Conservation (phyloP, 2,329 filamentous ascomycete genomes). For the Venturia carpophila region DNA sequence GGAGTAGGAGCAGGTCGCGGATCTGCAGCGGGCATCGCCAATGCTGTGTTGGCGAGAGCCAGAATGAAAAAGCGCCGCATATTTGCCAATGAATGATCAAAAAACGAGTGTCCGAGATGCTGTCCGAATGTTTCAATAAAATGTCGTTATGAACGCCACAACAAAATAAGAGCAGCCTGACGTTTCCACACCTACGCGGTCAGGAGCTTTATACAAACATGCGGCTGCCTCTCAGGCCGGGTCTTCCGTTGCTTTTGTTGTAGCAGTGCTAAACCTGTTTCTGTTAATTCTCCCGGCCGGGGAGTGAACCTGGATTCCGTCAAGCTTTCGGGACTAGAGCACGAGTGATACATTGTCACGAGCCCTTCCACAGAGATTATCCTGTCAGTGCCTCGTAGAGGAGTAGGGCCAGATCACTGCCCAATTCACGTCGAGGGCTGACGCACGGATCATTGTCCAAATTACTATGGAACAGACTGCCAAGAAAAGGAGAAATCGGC, state of each 20-base stretch:
- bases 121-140: background rate
- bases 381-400: background rate
- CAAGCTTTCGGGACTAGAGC: background rate
- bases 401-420: background rate
- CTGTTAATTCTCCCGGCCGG: background rate
- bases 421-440: background rate
- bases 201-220: background rate
- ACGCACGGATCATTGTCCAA: background rate
- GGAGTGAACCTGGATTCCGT: background rate
- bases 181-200: background rate
- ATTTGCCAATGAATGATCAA: background rate
- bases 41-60: background rate
- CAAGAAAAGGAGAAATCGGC: background rate
- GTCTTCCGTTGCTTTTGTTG: background rate
- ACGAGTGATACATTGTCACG: background rate
- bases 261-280: background rate
- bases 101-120: background rate
- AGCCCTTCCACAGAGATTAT: background rate
- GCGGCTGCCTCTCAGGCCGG: background rate
- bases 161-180: background rate
- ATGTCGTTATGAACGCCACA: background rate
- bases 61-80: background rate
- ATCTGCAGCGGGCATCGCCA: background rate
- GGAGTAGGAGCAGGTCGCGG: conserved; percentile 3
- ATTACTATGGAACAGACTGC: background rate